These are phyloP conservation scores for Limtongia smithiae DNA, from an alignment of 805 yeast species.

Conservation along the genomic window DNA sequence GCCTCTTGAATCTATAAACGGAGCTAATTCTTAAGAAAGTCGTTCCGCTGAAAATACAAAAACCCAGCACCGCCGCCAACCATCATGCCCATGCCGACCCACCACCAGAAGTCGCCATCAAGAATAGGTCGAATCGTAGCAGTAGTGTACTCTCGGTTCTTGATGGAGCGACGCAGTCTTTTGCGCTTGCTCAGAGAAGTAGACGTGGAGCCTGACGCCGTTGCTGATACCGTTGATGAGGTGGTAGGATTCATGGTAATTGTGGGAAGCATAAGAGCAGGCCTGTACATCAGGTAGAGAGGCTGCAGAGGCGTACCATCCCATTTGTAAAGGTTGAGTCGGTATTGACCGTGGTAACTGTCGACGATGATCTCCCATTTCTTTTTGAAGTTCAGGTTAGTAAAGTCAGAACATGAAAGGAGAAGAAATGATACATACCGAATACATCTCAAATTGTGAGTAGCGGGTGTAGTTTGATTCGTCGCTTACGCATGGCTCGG, in stretches of 20 bases:
- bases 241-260: constrained; percentile 82
- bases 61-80: constrained; percentile 39
- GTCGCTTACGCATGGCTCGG: constrained; percentile 73
- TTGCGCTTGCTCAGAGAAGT: constrained; percentile 10
- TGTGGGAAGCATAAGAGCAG: constrained; percentile 96
- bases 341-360: constrained; percentile 78
- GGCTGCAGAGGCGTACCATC: constrained; percentile 79
- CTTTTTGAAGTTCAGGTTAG: no score
- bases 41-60: constrained; percentile 13
- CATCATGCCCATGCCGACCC: constrained; percentile 41
- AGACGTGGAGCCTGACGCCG: constrained; percentile 18
- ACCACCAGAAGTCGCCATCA: constrained; percentile 36
- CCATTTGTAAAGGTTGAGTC: constrained; percentile 66
- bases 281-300: constrained; percentile 83
- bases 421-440: constrained; percentile 8
- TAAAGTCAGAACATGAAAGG: no score
- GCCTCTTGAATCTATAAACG: no score
- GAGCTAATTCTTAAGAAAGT: no score
- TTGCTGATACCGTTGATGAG: constrained; percentile 34
- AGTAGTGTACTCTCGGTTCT: constrained; percentile 36
- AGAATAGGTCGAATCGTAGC: constrained; percentile 33
- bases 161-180: constrained; percentile 13
- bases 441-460: constrained; percentile 48
- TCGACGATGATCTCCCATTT: constrained; percentile 54
- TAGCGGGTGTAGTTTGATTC: constrained; percentile 58